Evolutionary conservation across 192 early-diverging fungal genomes (phyloP), one percentile per base, ranked within the genome.

Genomic region (Coemansia asiatica): DNA sequence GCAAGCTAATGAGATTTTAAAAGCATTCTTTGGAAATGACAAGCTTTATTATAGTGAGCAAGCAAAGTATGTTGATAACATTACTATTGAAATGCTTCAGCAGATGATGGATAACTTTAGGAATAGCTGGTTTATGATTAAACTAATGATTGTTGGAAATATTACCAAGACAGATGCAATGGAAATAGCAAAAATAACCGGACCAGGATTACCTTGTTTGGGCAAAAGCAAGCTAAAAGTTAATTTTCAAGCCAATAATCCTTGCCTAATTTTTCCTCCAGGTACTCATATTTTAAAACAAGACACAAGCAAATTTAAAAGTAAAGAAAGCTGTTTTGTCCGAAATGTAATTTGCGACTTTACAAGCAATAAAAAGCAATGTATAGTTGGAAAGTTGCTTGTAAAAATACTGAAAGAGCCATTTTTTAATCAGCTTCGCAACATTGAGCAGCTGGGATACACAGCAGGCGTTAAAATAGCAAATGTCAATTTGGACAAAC

Each of bases 361-460:
- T 10, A 4, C 6, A 1, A 54, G 22, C 27, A 16, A 54, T n/a
- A 26, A 25, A 27, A 2, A 26, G 9, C 27, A 23, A 10, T 54
- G 26, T 54, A 25, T 54, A 28, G 19, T 27, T 10, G 51, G 51
- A 2, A 23, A 26, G 51, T 25, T 54, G 2, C 27, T 54, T 10
- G 51, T 54, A 27, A 54, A 54, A 10, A 15, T 54, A 0, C 3
- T 54, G 16, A 27, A 23, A 28, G 51, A 54, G 26, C 51, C 51
- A 4, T 8, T 54, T 2, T 54, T 54, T 8, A 27, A 54, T 2
- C 51, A 54, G 25, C 25, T 54, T 0, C 51, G 51, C 22, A 54
- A 54, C 27, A 4, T 10, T 3, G 10, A 54, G 51, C 51, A 54
- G 51, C 51, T 54, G 3, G 51, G 51, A 23, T 54, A 54, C 51